A percentile compares a stretch with the other conserved stretches of the same genome.
Conservation (phyloP, 352 stramenopile species). For the Nothophytophthora sp. region DNA sequence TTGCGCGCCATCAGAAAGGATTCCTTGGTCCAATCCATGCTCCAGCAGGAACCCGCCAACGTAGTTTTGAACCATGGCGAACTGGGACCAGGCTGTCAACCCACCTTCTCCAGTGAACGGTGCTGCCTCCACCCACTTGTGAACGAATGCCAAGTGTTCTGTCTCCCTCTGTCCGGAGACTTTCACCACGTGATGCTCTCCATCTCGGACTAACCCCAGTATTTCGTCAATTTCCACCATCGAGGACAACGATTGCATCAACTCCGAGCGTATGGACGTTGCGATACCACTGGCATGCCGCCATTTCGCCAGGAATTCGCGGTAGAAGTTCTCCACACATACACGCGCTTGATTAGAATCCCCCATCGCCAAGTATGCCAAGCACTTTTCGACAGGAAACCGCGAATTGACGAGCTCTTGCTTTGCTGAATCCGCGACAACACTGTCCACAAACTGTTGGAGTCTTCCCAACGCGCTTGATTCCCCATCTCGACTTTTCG, state of each 20-base stretch:
- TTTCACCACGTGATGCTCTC: conserved; percentile 2
- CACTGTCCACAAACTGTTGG: conserved; percentile 19
- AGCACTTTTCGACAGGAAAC: conserved; percentile 55
- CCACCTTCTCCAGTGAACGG: conserved; percentile 55
- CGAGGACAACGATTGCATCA: conserved; percentile 68
- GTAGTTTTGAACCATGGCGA: conserved; percentile 56
- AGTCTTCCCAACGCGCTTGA: conserved; percentile 18
- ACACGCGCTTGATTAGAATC: conserved; percentile 52
- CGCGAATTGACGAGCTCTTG: conserved; percentile 39
- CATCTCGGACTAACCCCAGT: conserved; percentile 18
- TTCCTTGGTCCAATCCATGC: conserved; percentile 22
- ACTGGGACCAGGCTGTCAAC: conserved; percentile 64
- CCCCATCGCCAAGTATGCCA: conserved; percentile 42
- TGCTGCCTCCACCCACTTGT: conserved; percentile 36
- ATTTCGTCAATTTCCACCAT: conserved; percentile 66
- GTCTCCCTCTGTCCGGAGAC: conserved; percentile 6
- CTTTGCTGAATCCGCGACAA: conserved; percentile 29
- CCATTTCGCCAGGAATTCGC: conserved; percentile 55
- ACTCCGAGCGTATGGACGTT: conserved; percentile 43
- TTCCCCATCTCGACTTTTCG: conserved; percentile 6
- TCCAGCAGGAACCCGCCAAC: conserved; percentile 33
- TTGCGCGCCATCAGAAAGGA: conserved; percentile 33
- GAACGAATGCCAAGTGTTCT: conserved; percentile 28
- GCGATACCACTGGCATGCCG: conserved; percentile 50
- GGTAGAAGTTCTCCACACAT: conserved; percentile 65